Base-by-base conservation (phyloP, 176 grass and related monocot genomes). In the Oropetium thomaeum region DNA sequence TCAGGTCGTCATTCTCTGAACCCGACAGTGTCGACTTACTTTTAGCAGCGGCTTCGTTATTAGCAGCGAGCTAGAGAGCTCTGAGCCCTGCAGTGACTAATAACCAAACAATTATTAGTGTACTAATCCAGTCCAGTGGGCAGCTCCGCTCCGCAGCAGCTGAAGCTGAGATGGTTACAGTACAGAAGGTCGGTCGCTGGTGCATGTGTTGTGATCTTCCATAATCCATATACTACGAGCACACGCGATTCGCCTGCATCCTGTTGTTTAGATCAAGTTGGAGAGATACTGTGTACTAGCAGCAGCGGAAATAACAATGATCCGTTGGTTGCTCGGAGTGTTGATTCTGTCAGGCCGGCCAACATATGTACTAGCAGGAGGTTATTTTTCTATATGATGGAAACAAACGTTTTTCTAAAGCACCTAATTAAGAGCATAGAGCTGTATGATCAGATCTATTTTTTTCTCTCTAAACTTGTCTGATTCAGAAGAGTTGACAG, bases 231-330 rank as follows among this genome's bases (percentile, higher is more conserved):
- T 22, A 68, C 7, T 23, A 23, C 8, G n/a, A n/a, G n/a, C n/a
- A 41, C 38, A 8, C 13, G 25, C 7, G 14, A 9, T 44, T 28
- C 40, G 10, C 66, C 7, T 47, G 66, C 25, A 3, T 11, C 25
- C 17, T 30, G 14, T 69, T 69, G 41, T 69, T 69, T 69, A 69
- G 41, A 47, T 20, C 25, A 69, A 69, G 26, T 47, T 47, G 41
- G 14, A 30, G 66, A 67, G 7, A 17, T 44, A 51, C 17, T 17
- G 47, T 6, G 47, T n/a, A 20, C 1, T 6, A 20, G 5, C 47
- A 51, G 47, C 47, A 7, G n/a, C 47, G 17, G 47, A 51, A 51
- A n/a, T 51, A 51, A 20, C 47, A 51, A 53, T 53, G 51, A 20
- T 53, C 51, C 23, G 51, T 53, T 23, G n/a, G n/a, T 53, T 53